Percentiles rank a stretch among this genome's conserved stretches.
phyloP scores from a whole-genome alignment of 371 early-diverging fungal species.

The Catenaria anguillulae region DNA sequence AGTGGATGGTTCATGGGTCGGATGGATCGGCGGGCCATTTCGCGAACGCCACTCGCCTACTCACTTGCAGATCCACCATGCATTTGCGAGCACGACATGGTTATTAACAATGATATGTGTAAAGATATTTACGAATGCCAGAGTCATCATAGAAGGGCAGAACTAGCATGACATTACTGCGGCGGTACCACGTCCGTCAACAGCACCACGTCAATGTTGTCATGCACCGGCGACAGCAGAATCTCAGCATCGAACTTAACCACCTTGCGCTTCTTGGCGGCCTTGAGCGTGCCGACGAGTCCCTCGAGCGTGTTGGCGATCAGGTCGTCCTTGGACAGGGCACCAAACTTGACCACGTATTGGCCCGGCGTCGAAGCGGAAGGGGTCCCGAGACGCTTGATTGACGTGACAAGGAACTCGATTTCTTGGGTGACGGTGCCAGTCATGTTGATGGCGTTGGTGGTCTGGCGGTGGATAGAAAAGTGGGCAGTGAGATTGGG shows the following conservation, averaged over 20 bases:
- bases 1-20: too few species aligned
- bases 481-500: too few species aligned
- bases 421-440: slow-evolving; percentile 14
- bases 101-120: too few species aligned
- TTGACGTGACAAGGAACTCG: slow-evolving; percentile 16
- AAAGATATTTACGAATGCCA: too few species aligned
- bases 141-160: too few species aligned
- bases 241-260: slow-evolving; percentile 16
- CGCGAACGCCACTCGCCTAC: too few species aligned
- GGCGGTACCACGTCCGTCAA: slow-evolving; percentile 6
- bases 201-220: slow-evolving; percentile 12
- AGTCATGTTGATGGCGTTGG: too few species aligned
- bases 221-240: slow-evolving; percentile 18
- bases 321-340: slow-evolving; percentile 21
- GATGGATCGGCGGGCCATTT: too few species aligned
- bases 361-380: slow-evolving; percentile 8
- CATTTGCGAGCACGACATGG: too few species aligned
- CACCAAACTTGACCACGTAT: slow-evolving; percentile 18
- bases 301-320: slow-evolving; percentile 25
- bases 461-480: too few species aligned
- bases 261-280: slow-evolving; percentile 22
- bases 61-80: too few species aligned
- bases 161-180: too few species aligned
- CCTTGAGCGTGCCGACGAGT: slow-evolving; percentile 23
- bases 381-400: slow-evolving; percentile 19